Evolutionary conservation across 306 rosid genomes (phyloP), one percentile per base, ranked within the genome.

Genomic region (Trifolium fragiferum): DNA sequence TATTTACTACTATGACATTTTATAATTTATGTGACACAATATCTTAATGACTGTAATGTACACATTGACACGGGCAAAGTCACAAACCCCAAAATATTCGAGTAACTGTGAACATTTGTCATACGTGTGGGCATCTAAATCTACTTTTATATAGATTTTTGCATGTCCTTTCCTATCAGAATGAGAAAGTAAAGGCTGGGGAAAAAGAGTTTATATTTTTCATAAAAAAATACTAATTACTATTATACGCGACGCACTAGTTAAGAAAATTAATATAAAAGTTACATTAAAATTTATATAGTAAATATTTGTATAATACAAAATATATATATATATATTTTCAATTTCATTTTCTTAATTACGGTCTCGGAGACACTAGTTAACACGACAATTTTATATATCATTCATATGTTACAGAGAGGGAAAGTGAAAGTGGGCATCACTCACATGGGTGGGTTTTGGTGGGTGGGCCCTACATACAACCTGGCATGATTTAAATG

Each of bases 51-150:
- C n/a, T n/a, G 15, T 44, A 44, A 5, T 40, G 7, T 12, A 32
- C 63, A 74, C 33, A 59, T 58, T 66, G 53, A 72, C 78, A 49
- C 43, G 73, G 16, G 3, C 2, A 18, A 54, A 55, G 10, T 21
- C 63, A 23, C 84, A 76, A 61, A 74, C 44, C 66, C 78, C 82
- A 19, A 86, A 86, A 82, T 82, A 84, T 88, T 83, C 90, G 76
- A 57, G 70, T 46, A 68, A 73, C 86, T 86, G 86, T 83, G 96
- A 88, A 83, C 46, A 83, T 86, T 90, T 86, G 92, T 90, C 89
- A 85, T 88, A 81, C 90, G 74, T 84, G 87, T 67, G 89, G 65
- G 70, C 82, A 84, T 80, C 80, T 75, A 73, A 69, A 69, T 85
- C 87, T 57, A 25, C 81, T 76, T 84, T 82, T 71, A 51, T 20